Conservation (phyloP, 345 rosid species). For the Linum lewisii region DNA sequence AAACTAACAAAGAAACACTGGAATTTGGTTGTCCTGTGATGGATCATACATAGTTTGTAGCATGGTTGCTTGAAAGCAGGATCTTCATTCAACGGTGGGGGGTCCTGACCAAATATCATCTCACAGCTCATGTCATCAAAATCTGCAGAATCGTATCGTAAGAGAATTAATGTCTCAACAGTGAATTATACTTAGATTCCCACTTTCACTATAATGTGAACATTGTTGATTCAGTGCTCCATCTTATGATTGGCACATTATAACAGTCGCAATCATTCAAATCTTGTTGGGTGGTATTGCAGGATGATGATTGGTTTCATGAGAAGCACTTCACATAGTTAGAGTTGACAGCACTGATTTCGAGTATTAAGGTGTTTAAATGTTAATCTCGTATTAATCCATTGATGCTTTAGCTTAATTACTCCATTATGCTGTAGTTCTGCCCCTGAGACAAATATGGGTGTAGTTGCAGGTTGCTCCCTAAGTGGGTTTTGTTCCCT, state of each 20-base stretch:
- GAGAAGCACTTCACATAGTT: conserved; percentile 19
- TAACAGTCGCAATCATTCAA: conserved; percentile 14
- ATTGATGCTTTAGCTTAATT: neutral
- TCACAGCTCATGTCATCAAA: conserved; percentile 92
- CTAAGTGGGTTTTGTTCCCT: conserved; percentile 35
- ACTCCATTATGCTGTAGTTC: conserved; percentile 17
- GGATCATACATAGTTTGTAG: conserved; percentile 59
- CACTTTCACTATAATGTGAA: neutral
- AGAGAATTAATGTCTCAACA: neutral
- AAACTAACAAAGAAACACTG: neutral
- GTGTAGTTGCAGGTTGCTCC: conserved; percentile 47
- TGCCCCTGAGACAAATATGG: conserved; percentile 21
- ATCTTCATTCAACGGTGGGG: conserved; percentile 54
- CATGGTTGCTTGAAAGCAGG: conserved; percentile 83
- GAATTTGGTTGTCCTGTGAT: neutral
- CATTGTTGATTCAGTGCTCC: neutral
- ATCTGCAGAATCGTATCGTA: conserved; percentile 41
- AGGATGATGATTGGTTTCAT: conserved; percentile 37
- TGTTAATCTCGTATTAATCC: conserved; percentile 6
- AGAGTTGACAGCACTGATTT: conserved; percentile 16
- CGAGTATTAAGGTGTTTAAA: conserved; percentile 11
- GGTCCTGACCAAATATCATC: conserved; percentile 87
- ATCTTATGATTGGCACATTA: conserved; percentile 19
- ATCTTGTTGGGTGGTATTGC: conserved; percentile 10
- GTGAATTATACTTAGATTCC: conserved; percentile 4